phyloP scores from a whole-genome alignment of 2,329 filamentous ascomycete species.

The Trichoderma harzianum region DNA sequence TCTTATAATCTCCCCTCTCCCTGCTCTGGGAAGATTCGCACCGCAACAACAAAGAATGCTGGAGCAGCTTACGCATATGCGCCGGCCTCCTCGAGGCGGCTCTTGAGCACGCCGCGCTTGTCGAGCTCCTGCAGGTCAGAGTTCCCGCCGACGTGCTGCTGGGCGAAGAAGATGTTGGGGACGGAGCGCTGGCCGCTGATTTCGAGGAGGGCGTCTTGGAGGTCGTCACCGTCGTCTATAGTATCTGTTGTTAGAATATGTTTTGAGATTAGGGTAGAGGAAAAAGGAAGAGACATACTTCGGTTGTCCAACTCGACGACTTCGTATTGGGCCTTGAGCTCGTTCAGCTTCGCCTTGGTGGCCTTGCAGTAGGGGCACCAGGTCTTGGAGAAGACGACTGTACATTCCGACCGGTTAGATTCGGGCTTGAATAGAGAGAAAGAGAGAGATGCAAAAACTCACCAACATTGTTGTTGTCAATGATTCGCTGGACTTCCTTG shows the following conservation, averaged over 20 bases:
- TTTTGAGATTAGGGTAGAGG: too few relatives aligned
- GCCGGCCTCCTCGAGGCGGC: slow-evolving; percentile 41
- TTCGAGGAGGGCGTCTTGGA: slow-evolving; percentile 79
- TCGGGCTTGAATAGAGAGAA: background rate
- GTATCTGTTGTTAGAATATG: background rate
- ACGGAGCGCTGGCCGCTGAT: slow-evolving; percentile 84
- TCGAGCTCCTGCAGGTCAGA: slow-evolving; percentile 71
- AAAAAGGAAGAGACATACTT: too few relatives aligned
- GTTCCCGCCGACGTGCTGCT: slow-evolving; percentile 95
- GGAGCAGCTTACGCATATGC: slow-evolving; percentile 40
- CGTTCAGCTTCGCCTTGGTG: slow-evolving; percentile 71
- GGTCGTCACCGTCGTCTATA: slow-evolving; percentile 72
- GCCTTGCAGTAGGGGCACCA: slow-evolving; percentile 91
- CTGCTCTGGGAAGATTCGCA: too few relatives aligned
- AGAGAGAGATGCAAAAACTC: slow-evolving; percentile 32
- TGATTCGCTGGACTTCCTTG: slow-evolving; percentile 78
- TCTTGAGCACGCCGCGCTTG: slow-evolving; percentile 37
- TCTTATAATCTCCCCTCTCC: background rate
- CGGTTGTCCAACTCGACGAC: slow-evolving; percentile 81
- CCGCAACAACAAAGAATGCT: background rate
- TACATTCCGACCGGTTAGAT: background rate
- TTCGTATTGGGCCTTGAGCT: slow-evolving; percentile 68
- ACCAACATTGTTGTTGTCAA: slow-evolving; percentile 86
- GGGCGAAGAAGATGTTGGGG: slow-evolving; percentile 89
- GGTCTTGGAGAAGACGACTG: slow-evolving; percentile 93